phyloP scores from a whole-genome alignment of 2,329 filamentous ascomycete genomes.

The Fusarium dimerum region DNA sequence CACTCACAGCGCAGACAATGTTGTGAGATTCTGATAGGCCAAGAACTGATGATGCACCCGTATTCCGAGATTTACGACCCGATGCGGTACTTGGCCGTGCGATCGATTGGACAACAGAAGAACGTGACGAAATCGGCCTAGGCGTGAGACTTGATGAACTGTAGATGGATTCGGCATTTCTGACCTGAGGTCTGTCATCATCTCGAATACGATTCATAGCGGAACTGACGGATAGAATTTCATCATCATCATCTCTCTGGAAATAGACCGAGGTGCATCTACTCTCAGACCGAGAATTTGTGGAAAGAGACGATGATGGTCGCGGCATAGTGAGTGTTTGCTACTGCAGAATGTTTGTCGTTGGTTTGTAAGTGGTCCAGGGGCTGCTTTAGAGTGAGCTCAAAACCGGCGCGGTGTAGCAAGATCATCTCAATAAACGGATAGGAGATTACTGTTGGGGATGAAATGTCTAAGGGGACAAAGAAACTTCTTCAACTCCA shows the following conservation, averaged over 20 bases:
- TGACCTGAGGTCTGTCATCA: not conserved
- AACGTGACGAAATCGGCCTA: constrained; percentile 18
- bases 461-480: too few relatives aligned
- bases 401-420: not conserved
- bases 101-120: constrained; percentile 19
- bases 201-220: constrained; percentile 1
- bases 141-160: constrained; percentile 9
- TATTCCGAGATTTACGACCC: constrained; percentile 46
- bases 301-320: constrained; percentile 8
- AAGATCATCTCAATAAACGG: not conserved
- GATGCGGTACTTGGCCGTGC: constrained; percentile 43
- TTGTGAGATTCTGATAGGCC: constrained; percentile 60
- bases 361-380: not conserved
- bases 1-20: constrained; percentile 84
- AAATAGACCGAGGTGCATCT: constrained; percentile 28
- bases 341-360: not conserved
- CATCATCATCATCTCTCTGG: constrained; percentile 2
- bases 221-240: not conserved
- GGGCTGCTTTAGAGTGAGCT: not conserved
- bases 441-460: not conserved
- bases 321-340: not conserved
- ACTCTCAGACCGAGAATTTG: constrained; percentile 8
- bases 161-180: constrained; percentile 1
- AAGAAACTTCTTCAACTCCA: too few relatives aligned
- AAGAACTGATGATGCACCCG: constrained; percentile 39